Base-by-base conservation (phyloP, 352 stramenopile species). In the Elongisporangium undulatum region DNA sequence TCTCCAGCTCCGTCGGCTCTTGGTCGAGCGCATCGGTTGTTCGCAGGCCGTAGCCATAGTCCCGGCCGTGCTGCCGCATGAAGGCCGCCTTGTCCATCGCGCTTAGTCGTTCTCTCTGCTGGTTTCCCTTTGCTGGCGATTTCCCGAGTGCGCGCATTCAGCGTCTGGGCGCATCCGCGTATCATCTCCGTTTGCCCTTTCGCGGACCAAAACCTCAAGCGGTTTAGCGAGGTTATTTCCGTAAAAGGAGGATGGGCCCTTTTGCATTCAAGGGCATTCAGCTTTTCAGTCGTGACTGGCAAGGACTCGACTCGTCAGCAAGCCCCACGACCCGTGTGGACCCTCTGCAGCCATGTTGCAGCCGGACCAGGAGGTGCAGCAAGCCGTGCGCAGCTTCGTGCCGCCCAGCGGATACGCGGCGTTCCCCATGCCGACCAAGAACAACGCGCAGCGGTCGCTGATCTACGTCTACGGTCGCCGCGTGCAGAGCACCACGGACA, bases 41-140 rank as follows among this genome's bases (percentile, higher is more conserved):
- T 9, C 29, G 29, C 29, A 15, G 7, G 10, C 66, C 65, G 58
- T 77, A 75, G 54, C 72, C 72, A 39, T 80, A 80, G 51, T 57
- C 54, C 34, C 62, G 68, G 17, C 53, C 63, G 38, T 56, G 71
- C 20, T 63, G 54, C 8, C 65, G 55, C 49, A 74, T 55, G 19
- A 76, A 79, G 26, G 62, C 53, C 19, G 62, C 51, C 63, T 74
- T 76, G 53, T 58, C 53, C 50, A 41, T 41, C 29, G 29, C 5
- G 4, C 29, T 41, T 9, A n/a, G n/a, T n/a, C n/a, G n/a, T n/a
- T n/a, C n/a, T n/a, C 8, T 24, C 17, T 21, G 0, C 4, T 50
- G 2, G 24, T 21, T 13, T 34, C 53, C 15, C 26, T 19, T 57
- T 2, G 17, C 8, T 16, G 16, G 29, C 53, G 34, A 20, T 19